Evolutionary conservation across 345 rosid species (phyloP).

Genomic region (Populus ilicifolia): DNA sequence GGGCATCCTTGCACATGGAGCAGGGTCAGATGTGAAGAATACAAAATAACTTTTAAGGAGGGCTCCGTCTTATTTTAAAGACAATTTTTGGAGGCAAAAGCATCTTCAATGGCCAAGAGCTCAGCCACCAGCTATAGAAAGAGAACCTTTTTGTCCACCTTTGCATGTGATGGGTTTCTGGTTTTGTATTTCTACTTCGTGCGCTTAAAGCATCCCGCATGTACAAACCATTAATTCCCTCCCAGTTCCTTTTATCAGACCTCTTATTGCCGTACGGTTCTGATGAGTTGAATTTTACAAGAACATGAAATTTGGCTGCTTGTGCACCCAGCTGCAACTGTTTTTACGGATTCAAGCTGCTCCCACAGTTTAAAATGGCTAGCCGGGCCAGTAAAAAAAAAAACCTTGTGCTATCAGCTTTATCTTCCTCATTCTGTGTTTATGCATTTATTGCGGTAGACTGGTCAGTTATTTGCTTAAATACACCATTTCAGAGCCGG

Average conservation of each 20-base stretch:
- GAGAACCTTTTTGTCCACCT: slow-evolving; percentile 1
- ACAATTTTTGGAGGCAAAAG: slow-evolving; percentile 16
- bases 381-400: no score
- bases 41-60: slow-evolving; percentile 18
- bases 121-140: slow-evolving; percentile 14
- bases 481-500: not conserved
- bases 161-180: slow-evolving; percentile 35
- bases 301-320: not conserved
- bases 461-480: no score
- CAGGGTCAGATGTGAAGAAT: slow-evolving; percentile 24
- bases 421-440: no score
- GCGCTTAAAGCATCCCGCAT: slow-evolving; percentile 20
- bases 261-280: not conserved
- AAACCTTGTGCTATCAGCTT: no score
- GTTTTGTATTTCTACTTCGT: slow-evolving; percentile 11
- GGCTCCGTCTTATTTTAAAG: not conserved
- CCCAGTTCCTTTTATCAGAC: not conserved
- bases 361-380: not conserved
- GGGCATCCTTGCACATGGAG: slow-evolving; percentile 56
- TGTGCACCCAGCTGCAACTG: not conserved
- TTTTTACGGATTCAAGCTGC: not conserved
- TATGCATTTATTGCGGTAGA: no score
- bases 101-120: slow-evolving; percentile 24
- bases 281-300: no score
- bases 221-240: not conserved